These are phyloP conservation scores for Domatiomyces catenatus DNA, from an alignment of 2,329 filamentous ascomycete species.

Conservation along the genomic window DNA sequence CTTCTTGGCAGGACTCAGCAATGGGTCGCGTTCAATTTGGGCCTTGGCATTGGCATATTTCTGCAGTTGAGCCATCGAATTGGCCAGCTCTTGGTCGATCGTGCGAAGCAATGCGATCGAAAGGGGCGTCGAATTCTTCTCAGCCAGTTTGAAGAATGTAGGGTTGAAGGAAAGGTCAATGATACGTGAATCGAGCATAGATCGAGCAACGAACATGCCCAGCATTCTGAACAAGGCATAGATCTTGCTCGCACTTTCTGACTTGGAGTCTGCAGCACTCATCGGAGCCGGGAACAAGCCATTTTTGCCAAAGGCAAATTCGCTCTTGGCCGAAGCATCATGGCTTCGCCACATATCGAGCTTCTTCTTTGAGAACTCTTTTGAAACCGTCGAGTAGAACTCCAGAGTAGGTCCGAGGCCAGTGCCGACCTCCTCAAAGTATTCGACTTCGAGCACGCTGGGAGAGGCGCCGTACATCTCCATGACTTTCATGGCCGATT, in stretches of 20 bases:
- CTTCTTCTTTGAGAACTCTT: slow-evolving; percentile 94
- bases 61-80: slow-evolving; percentile 73
- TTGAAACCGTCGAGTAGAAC: slow-evolving; percentile 95
- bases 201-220: slow-evolving; percentile 91
- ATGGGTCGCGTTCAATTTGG: slow-evolving; percentile 57
- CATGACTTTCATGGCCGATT: slow-evolving; percentile 97
- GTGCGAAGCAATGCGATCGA: slow-evolving; percentile 79
- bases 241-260: slow-evolving; percentile 72
- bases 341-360: slow-evolving; percentile 92
- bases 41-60: slow-evolving; percentile 74
- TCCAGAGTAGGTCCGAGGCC: slow-evolving; percentile 89
- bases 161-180: slow-evolving; percentile 96
- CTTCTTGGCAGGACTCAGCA: slow-evolving; percentile 54
- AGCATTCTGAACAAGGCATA: slow-evolving; percentile 82
- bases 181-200: slow-evolving; percentile 95
- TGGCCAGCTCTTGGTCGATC: slow-evolving; percentile 73
- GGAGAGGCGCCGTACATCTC: slow-evolving; percentile 94
- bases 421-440: slow-evolving; percentile 96
- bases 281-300: slow-evolving; percentile 88
- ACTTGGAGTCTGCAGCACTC: slow-evolving; percentile 57
- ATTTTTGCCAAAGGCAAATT: slow-evolving; percentile 66
- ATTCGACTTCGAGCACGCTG: slow-evolving; percentile 91
- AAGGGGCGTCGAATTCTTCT: slow-evolving; percentile 54
- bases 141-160: slow-evolving; percentile 89
- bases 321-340: slow-evolving; percentile 43